Evolutionary conservation across 1,284 basidiomycete species (phyloP).

Genomic region (Xerocomus minutiporus): DNA sequence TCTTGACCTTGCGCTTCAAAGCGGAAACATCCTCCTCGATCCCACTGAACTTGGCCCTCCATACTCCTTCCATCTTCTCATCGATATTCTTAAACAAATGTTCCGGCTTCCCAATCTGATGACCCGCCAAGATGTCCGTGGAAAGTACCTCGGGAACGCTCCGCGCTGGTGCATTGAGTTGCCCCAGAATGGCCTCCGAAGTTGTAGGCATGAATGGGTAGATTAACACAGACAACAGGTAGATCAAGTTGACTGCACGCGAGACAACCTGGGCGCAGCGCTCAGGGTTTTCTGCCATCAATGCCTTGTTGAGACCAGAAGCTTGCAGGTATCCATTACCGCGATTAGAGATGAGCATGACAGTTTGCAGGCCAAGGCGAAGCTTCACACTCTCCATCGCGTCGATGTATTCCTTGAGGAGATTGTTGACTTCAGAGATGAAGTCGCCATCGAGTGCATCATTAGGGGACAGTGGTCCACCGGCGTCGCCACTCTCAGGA

Average conservation of each 20-base stretch:
- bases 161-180: constrained; percentile 88
- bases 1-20: constrained; percentile 54
- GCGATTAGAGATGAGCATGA: constrained; percentile 89
- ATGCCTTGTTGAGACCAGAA: constrained; percentile 86
- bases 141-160: constrained; percentile 63
- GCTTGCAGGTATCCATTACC: constrained; percentile 95
- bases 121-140: constrained; percentile 85
- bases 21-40: constrained; percentile 41
- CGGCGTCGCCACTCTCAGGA: constrained; percentile 70
- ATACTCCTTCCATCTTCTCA: constrained; percentile 82
- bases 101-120: constrained; percentile 80
- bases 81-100: constrained; percentile 96
- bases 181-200: constrained; percentile 74
- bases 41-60: constrained; percentile 81
- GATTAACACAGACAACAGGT: constrained; percentile 78
- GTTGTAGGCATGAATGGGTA: constrained; percentile 98
- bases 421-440: constrained; percentile 74
- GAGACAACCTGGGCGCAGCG: constrained; percentile 90
- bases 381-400: constrained; percentile 92
- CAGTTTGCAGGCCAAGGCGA: constrained; percentile 78
- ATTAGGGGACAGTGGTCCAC: constrained; percentile 64
- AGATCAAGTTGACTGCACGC: constrained; percentile 91
- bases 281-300: constrained; percentile 76
- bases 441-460: constrained; percentile 75
- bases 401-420: constrained; percentile 79